phyloP scores from a whole-genome alignment of 371 early-diverging fungal genomes.

The Rhizomucor miehei region DNA sequence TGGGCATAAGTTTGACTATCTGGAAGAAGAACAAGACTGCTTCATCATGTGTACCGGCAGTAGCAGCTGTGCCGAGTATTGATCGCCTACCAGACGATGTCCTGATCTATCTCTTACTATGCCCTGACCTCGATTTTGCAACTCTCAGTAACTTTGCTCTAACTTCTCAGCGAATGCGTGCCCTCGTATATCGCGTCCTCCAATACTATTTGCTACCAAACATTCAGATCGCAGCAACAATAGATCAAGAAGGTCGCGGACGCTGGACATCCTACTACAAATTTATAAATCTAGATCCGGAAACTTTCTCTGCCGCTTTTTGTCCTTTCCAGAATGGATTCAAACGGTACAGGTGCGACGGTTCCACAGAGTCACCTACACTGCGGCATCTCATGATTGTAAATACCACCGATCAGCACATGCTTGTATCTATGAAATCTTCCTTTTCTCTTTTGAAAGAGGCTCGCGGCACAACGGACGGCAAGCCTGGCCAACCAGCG shows the following conservation, averaged over 20 bases:
- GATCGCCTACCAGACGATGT: constrained; percentile 9
- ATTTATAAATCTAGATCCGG: constrained; percentile 7
- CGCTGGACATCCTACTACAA: constrained; percentile 5
- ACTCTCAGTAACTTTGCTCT: constrained; percentile 7
- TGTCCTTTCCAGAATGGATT: constrained; percentile 2
- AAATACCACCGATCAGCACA: not conserved
- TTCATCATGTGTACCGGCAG: too few species aligned
- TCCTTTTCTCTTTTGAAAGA: not conserved
- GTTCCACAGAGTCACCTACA: constrained; percentile 4
- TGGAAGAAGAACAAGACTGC: too few species aligned
- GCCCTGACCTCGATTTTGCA: constrained; percentile 10
- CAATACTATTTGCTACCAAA: constrained; percentile 9
- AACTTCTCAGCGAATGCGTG: constrained; percentile 7
- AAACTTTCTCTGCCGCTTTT: constrained; percentile 12
- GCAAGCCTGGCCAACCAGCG: too few species aligned
- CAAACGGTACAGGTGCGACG: constrained; percentile 11
- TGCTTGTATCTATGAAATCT: not conserved
- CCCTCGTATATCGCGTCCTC: constrained; percentile 1
- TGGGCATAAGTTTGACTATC: too few species aligned
- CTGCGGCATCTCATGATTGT: constrained; percentile 3
- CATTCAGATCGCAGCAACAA: constrained; percentile 8
- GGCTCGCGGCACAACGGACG: not conserved
- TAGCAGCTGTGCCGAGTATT: too few species aligned
- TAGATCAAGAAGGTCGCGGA: constrained; percentile 15
- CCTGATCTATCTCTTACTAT: constrained; percentile 5